Conservation (phyloP, 2,329 filamentous ascomycete species). For the Cladophialophora psammophila region DNA sequence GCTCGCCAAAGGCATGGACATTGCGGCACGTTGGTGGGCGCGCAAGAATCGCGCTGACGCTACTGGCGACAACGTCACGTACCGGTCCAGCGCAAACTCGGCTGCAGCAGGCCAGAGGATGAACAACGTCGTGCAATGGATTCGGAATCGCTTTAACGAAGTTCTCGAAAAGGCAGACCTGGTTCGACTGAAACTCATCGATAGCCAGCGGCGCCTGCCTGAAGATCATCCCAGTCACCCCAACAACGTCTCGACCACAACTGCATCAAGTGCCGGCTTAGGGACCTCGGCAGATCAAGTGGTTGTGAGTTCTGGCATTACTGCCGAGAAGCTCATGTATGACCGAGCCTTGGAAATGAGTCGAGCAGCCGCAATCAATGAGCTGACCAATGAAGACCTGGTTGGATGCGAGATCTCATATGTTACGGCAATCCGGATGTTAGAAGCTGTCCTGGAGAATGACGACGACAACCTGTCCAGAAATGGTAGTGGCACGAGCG, state of each 20-base stretch:
- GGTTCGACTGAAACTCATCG: slow-evolving; percentile 84
- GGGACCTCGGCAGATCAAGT: slow-evolving; percentile 79
- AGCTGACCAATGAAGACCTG: slow-evolving; percentile 90
- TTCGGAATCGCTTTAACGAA: slow-evolving; percentile 92
- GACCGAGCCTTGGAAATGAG: slow-evolving; percentile 98
- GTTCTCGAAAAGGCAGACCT: slow-evolving; percentile 95
- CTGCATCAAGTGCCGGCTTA: slow-evolving; percentile 63
- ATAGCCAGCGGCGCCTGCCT: slow-evolving; percentile 84
- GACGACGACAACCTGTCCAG: slow-evolving; percentile 63
- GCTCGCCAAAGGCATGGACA: slow-evolving; percentile 92
- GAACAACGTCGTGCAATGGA: slow-evolving; percentile 95
- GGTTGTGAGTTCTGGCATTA: slow-evolving; percentile 84
- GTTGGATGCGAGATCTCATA: slow-evolving; percentile 90
- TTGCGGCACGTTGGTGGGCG: slow-evolving; percentile 90
- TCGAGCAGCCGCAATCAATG: slow-evolving; percentile 89
- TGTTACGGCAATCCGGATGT: slow-evolving; percentile 88
- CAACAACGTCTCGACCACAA: slow-evolving; percentile 72
- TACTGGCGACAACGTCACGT: slow-evolving; percentile 53
- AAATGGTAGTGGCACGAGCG: slow-evolving; percentile 40
- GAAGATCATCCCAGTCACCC: slow-evolving; percentile 86
- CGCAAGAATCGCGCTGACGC: slow-evolving; percentile 74
- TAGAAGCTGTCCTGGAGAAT: slow-evolving; percentile 90
- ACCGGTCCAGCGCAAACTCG: slow-evolving; percentile 53
- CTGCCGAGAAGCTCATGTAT: slow-evolving; percentile 97
- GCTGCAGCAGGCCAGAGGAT: slow-evolving; percentile 72